Conservation (phyloP, 2,329 filamentous ascomycete genomes). For the Nothophaeocryptopus gaeumannii region DNA sequence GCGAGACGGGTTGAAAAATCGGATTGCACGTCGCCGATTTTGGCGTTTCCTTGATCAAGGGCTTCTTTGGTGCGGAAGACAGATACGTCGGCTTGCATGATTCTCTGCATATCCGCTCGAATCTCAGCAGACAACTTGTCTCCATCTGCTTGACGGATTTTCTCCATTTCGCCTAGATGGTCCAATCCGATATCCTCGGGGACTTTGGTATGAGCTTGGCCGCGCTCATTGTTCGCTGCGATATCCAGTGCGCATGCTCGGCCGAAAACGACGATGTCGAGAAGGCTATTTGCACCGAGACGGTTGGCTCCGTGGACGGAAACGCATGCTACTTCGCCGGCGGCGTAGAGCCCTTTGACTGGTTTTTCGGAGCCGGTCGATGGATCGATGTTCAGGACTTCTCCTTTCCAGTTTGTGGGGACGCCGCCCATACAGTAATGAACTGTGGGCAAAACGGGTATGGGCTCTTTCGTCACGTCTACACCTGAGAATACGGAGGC, state of each 20-base stretch:
- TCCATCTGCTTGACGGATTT: conserved; percentile 39
- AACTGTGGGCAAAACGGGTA: conserved; percentile 51
- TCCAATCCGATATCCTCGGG: conserved; percentile 35
- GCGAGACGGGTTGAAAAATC: conserved; percentile 38
- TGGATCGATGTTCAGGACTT: conserved; percentile 43
- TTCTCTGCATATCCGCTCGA: conserved; percentile 44
- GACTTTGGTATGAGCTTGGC: conserved; percentile 35
- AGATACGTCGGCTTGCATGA: conserved; percentile 47
- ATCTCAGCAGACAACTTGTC: conserved; percentile 39
- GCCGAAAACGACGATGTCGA: conserved; percentile 52
- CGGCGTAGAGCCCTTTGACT: conserved; percentile 49
- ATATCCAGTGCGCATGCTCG: conserved; percentile 46
- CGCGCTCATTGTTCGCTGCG: conserved; percentile 39
- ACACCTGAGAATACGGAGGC: conserved; percentile 51
- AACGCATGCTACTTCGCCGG: conserved; percentile 50
- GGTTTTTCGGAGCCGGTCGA: conserved; percentile 39
- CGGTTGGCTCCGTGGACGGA: conserved; percentile 51
- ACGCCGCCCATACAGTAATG: conserved; percentile 54
- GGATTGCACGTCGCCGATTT: conserved; percentile 37
- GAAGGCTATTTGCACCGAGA: conserved; percentile 48
- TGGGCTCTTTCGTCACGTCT: conserved; percentile 49
- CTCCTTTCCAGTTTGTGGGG: conserved; percentile 50
- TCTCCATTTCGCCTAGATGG: conserved; percentile 33
- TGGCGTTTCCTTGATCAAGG: conserved; percentile 34
- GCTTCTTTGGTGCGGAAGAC: conserved; percentile 46